Evolutionary conservation across 2,329 filamentous ascomycete species (phyloP), one percentile per base, ranked within the genome.

Genomic region (Xylariaceae sp.): DNA sequence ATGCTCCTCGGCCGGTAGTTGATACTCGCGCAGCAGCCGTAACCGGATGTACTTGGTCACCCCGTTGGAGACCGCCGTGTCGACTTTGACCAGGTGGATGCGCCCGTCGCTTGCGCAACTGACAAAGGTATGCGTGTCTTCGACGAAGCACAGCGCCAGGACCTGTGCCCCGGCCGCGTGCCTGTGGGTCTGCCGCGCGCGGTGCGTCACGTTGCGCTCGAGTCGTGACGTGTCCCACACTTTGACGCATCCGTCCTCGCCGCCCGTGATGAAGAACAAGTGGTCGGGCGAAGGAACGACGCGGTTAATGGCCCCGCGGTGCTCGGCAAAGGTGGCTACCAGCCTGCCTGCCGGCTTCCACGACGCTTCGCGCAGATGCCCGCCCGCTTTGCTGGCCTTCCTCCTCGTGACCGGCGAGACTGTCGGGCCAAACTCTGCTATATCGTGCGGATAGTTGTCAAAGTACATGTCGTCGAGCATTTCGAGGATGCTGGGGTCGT

Each of bases 171-270:
- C 83, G 1, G 76, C 64, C 0, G 74, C 75, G 52, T 96, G 86
- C 41, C 74, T 81, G 63, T 96, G 84, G 0, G 86, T 94, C 56
- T 94, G 86, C 15, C 90, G 76, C 18, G 92, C 88, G 30, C 88
- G 79, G 53, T 94, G 85, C 0, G 86, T 84, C 34, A 97, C 79
- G 57, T 96, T 97, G 31, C 88, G 83, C 63, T 98, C 92, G 5
- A 98, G 72, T 16, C 92, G 77, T 17, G 81, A 81, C 17, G 88
- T 84, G 63, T 98, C 92, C 92, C 92, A 98, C 4, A 98, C 75
- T 56, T 87, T 94, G 40, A 96, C 86, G 5, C 77, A 80, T 3
- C 92, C 87, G 61, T 98, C 92, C 54, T 95, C 87, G 8, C 89
- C 90, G 5, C 82, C 90, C 1, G 92, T 97, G 40, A 96, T 74